Conservation (phyloP, 768 basidiomycete species). For the Ramaria sp. region DNA sequence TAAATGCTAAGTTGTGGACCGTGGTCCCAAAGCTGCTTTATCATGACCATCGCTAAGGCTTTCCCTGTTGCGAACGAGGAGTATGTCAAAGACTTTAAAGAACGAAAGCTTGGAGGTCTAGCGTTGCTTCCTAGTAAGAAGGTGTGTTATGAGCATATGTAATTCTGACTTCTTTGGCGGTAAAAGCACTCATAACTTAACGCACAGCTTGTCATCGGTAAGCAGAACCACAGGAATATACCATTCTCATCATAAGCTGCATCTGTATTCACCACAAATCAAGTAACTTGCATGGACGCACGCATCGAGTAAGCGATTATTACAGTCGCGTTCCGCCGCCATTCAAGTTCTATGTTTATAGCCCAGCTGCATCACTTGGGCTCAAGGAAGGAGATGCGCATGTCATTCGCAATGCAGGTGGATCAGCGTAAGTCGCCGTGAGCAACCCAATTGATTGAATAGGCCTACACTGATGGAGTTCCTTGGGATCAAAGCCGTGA, state of each 20-base stretch:
- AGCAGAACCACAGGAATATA: not conserved
- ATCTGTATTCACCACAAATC: not conserved
- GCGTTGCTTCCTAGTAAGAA: constrained; percentile 32
- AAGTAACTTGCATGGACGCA: constrained; percentile 69
- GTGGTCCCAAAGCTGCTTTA: too few relatives aligned
- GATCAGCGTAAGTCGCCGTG: constrained; percentile 37
- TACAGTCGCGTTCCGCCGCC: not conserved
- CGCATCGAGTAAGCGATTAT: constrained; percentile 44
- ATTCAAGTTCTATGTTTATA: constrained; percentile 14
- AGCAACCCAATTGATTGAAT: not conserved
- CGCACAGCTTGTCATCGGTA: constrained; percentile 26
- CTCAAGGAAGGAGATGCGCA: constrained; percentile 60
- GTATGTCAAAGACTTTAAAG: constrained; percentile 37
- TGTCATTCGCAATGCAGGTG: constrained; percentile 67
- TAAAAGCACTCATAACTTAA: constrained; percentile 3
- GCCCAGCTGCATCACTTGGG: constrained; percentile 48
- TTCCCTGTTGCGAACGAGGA: constrained; percentile 26
- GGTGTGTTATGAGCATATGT: constrained; percentile 5
- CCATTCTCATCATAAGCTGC: not conserved
- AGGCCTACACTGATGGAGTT: not conserved
- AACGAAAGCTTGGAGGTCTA: constrained; percentile 26
- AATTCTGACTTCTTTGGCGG: not conserved
- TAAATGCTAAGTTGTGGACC: too few relatives aligned
- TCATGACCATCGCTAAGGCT: too few relatives aligned
- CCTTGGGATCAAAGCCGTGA: constrained; percentile 35